phyloP scores from a whole-genome alignment of 2,329 filamentous ascomycete species.

The Cladophialophora bantiana region DNA sequence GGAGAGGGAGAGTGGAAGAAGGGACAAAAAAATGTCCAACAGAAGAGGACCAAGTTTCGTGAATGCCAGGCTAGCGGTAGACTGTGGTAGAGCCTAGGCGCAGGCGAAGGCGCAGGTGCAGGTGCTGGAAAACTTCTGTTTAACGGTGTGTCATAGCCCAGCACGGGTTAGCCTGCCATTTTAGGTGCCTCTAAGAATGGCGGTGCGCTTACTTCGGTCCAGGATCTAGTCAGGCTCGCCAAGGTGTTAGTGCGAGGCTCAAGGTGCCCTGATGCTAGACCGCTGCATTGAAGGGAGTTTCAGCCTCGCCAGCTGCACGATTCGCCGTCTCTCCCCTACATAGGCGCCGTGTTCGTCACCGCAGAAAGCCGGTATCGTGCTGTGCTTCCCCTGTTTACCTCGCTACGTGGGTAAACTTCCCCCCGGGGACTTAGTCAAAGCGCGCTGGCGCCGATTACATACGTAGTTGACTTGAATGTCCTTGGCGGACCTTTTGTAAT shows the following conservation, averaged over 20 bases:
- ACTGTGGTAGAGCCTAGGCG: slow-evolving; percentile 1
- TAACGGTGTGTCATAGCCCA: slow-evolving; percentile 16
- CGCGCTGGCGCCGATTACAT: neutral
- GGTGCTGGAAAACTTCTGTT: slow-evolving; percentile 18
- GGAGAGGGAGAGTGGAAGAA: slow-evolving; percentile 29
- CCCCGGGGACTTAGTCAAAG: neutral
- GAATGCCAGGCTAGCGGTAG: slow-evolving; percentile 14
- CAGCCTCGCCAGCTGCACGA: slow-evolving; percentile 3
- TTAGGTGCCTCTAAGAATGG: slow-evolving; percentile 13
- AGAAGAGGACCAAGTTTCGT: slow-evolving; percentile 14
- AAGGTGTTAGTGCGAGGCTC: too few relatives aligned
- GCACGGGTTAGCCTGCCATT: slow-evolving; percentile 19
- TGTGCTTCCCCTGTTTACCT: neutral
- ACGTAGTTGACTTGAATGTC: neutral
- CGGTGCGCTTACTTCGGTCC: slow-evolving; percentile 11
- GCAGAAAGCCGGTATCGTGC: slow-evolving; percentile 3
- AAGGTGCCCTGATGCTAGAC: neutral
- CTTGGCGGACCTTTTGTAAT: neutral
- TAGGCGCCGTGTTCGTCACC: neutral
- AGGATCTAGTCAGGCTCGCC: neutral
- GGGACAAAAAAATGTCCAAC: slow-evolving; percentile 19
- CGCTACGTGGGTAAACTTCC: neutral
- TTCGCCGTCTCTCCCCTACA: neutral
- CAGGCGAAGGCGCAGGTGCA: slow-evolving; percentile 1
- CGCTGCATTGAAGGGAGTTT: slow-evolving; percentile 15